Evolutionary conservation across 2,329 filamentous ascomycete species (phyloP).

Genomic region (Emericellopsis cladophorae): DNA sequence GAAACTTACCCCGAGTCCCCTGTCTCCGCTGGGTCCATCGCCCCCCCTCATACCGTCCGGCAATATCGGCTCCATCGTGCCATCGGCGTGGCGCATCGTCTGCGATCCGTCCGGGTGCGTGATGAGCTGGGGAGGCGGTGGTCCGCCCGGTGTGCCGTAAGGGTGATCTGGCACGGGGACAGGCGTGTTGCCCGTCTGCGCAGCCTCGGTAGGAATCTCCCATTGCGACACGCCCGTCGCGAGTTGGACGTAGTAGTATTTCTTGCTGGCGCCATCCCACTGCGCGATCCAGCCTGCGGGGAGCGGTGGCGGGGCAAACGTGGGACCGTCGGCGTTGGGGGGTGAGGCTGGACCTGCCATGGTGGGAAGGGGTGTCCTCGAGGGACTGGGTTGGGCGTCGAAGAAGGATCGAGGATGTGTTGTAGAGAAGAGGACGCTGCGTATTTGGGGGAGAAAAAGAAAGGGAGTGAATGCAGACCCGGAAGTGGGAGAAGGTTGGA

Average conservation of each 20-base stretch:
- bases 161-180: slow-evolving; percentile 45
- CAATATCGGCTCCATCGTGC: slow-evolving; percentile 46
- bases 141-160: slow-evolving; percentile 36
- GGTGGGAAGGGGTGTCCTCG: slow-evolving; percentile 1
- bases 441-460: too few species aligned
- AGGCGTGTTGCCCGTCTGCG: slow-evolving; percentile 47
- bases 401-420: too few species aligned
- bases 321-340: slow-evolving; percentile 45
- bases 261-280: slow-evolving; percentile 51
- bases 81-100: slow-evolving; percentile 47
- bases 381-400: too few species aligned
- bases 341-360: slow-evolving; percentile 49
- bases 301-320: slow-evolving; percentile 45
- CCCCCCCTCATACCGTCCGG: slow-evolving; percentile 37
- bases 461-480: too few species aligned
- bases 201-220: slow-evolving; percentile 57
- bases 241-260: slow-evolving; percentile 62
- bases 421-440: too few species aligned
- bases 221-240: slow-evolving; percentile 61
- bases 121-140: slow-evolving; percentile 34
- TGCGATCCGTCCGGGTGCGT: slow-evolving; percentile 50
- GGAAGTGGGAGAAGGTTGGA: too few species aligned
- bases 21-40: slow-evolving; percentile 42
- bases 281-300: slow-evolving; percentile 58
- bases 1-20: slow-evolving; percentile 49